These are phyloP conservation scores for Waltergamsia citrina DNA, from an alignment of 2,329 filamentous ascomycete genomes.

Conservation along the genomic window DNA sequence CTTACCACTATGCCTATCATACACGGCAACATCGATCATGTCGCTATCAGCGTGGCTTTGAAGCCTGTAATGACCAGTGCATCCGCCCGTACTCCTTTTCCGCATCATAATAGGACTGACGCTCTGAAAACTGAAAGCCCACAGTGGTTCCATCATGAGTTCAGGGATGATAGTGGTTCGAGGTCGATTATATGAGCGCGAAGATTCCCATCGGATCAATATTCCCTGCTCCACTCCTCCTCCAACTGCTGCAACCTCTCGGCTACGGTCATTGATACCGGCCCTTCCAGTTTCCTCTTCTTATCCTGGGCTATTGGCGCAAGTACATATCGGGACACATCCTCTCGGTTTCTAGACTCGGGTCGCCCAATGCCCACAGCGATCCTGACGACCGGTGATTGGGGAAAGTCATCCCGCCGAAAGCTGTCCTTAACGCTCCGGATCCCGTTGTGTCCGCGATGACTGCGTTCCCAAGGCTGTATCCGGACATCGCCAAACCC, in stretches of 20 bases:
- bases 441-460: slow-evolving; percentile 66
- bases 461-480: slow-evolving; percentile 52
- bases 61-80: too few species aligned
- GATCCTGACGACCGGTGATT: slow-evolving; percentile 46
- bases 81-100: too few species aligned
- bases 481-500: slow-evolving; percentile 58
- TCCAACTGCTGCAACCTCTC: slow-evolving; percentile 37
- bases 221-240: slow-evolving; percentile 21
- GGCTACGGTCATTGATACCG: slow-evolving; percentile 42
- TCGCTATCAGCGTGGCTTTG: too few species aligned
- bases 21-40: too few species aligned
- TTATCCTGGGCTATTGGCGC: slow-evolving; percentile 50
- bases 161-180: too few species aligned
- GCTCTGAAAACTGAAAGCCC: too few species aligned
- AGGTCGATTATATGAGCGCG: too few species aligned
- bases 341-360: slow-evolving; percentile 50
- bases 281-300: slow-evolving; percentile 36
- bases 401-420: slow-evolving; percentile 26
- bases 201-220: too few species aligned
- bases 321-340: slow-evolving; percentile 72
- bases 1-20: too few species aligned
- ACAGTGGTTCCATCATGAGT: too few species aligned
- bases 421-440: slow-evolving; percentile 53
- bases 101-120: too few species aligned
- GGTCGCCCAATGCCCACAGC: slow-evolving; percentile 86